Conservation (phyloP, 257 asterid species). For the Solanum dulcamara region DNA sequence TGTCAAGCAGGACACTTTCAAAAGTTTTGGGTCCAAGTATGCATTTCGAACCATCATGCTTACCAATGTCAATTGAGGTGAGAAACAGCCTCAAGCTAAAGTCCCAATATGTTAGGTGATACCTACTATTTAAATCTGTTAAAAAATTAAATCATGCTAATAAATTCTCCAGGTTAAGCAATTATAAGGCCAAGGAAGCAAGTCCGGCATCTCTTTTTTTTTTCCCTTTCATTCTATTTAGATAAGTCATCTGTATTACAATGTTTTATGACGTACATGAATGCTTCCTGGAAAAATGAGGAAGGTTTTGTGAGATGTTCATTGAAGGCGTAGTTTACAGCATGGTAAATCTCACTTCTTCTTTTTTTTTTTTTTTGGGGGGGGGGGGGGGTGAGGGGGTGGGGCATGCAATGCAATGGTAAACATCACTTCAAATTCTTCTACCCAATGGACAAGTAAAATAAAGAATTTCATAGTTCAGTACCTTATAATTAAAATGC, state of each 20-base stretch:
- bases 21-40: neutral
- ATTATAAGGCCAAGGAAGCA: neutral
- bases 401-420: neutral
- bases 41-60: neutral
- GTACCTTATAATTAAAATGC: constrained; percentile 94
- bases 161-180: neutral
- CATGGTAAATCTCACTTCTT: neutral
- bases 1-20: neutral
- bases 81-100: neutral
- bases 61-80: neutral
- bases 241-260: neutral
- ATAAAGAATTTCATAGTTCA: neutral
- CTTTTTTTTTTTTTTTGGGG: too few species aligned
- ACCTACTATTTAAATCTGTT: neutral
- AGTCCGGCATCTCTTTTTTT: neutral
- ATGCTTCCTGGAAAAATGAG: neutral
- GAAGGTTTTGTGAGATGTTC: neutral
- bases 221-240: neutral
- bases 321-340: neutral
- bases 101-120: neutral
- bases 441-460: neutral
- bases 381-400: too few species aligned
- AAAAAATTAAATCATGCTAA: neutral
- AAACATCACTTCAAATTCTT: neutral
- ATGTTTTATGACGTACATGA: neutral